Base-by-base conservation (phyloP, 140 eudicot genomes). In the Erigeron philadelphicus region DNA sequence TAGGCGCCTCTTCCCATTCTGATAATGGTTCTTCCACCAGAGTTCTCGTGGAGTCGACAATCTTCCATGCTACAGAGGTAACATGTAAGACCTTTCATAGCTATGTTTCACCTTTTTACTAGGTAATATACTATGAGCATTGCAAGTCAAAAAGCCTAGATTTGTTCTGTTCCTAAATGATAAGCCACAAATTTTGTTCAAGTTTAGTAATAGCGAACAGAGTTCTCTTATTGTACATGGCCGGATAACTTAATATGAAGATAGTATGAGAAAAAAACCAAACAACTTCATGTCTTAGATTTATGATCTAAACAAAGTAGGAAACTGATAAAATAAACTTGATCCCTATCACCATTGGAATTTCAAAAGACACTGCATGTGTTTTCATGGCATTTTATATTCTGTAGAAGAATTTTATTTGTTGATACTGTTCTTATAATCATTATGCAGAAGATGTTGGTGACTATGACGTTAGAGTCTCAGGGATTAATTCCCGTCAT, bases 41-140 rank as follows among this genome's bases (percentile, higher is more conserved):
- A 72, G 52, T 42, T 78, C 76, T 83, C n/a, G 66, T 71, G 71
- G 90, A 88, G 62, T 84, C 98, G 9, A 76, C 79, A 76, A 92
- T 88, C 71, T 86, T 88, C 66, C 72, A 67, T 63, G 78, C 95
- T 70, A 31, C 87, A 78, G 85, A 86, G 98, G 98, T 92, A 88
- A 77, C 64, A 79, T 74, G 72, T 70, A 78, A 77, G 81, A 70
- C 53, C 80, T 79, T 67, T 75, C 61, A 38, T 64, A 21, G 54
- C 46, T 82, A 67, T 54, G 58, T 61, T 73, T 31, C n/a, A 56
- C 75, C 72, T 70, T 47, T 62, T 42, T 11, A 38, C 19, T 60
- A 65, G 77, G 74, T 58, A 19, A 13, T 23, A 21, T 7, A 17
- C 64, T 31, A 2, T 31, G 38, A 31, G 38, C 38, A 15, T 68